Evolutionary conservation across 352 stramenopile species (phyloP).

Genomic region (Phytophthora melonis): DNA sequence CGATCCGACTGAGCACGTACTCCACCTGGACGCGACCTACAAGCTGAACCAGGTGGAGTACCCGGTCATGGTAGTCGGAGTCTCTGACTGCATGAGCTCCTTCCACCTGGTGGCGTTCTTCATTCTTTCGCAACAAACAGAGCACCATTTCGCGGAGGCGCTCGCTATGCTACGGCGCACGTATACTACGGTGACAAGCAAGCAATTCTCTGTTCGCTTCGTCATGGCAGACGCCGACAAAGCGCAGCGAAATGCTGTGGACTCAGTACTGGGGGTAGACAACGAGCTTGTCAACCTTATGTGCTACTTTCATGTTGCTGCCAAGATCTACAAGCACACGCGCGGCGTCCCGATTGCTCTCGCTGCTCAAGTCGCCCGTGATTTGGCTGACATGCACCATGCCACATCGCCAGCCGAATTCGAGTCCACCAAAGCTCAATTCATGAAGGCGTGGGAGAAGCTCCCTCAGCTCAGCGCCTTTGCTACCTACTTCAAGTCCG

Average conservation of each 20-base stretch:
- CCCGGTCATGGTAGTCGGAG: constrained; percentile 24
- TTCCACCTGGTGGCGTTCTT: too few relatives aligned
- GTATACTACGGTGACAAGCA: too few relatives aligned
- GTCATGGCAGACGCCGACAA: constrained; percentile 13
- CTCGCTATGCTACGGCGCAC: too few relatives aligned
- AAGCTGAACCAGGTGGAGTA: constrained; percentile 31
- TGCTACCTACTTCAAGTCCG: background rate
- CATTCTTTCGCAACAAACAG: too few relatives aligned
- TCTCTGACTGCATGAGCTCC: constrained; percentile 27
- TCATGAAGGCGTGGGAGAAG: constrained; percentile 2
- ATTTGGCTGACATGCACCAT: constrained; percentile 6
- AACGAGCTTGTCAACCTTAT: too few relatives aligned
- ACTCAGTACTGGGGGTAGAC: too few relatives aligned
- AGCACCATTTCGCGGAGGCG: too few relatives aligned
- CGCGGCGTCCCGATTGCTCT: too few relatives aligned
- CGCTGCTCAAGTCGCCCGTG: background rate
- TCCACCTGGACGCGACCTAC: constrained; percentile 34
- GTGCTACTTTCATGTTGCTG: too few relatives aligned
- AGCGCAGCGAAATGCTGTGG: constrained; percentile 8
- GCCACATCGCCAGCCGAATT: background rate
- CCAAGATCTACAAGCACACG: too few relatives aligned
- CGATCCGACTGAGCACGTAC: constrained; percentile 1
- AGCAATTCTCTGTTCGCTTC: background rate
- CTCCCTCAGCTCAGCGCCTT: background rate
- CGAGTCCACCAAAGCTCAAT: background rate